These are phyloP conservation scores for Xylariales sp. DNA, from an alignment of 2,329 filamentous ascomycete genomes.

Conservation along the genomic window DNA sequence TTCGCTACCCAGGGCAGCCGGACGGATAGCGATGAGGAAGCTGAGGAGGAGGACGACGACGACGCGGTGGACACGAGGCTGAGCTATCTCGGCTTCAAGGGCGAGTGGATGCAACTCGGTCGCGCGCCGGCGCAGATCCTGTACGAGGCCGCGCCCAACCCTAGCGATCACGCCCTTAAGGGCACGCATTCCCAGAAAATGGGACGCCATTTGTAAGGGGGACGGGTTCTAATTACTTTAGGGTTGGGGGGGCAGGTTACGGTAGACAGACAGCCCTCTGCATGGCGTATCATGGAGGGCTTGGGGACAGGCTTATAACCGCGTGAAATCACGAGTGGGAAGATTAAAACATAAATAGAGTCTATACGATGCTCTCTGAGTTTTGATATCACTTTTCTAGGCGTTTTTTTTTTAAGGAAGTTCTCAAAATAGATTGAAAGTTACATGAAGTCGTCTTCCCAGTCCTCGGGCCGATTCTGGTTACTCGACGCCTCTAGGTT, in stretches of 20 bases:
- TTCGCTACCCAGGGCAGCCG: constrained; percentile 63
- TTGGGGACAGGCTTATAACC: too few species aligned
- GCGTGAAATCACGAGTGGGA: not conserved
- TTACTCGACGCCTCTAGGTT: constrained; percentile 83
- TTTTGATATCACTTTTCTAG: too few species aligned
- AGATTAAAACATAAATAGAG: too few species aligned
- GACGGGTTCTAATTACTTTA: not conserved
- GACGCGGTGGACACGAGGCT: constrained; percentile 74
- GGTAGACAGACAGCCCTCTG: not conserved
- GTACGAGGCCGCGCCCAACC: constrained; percentile 95
- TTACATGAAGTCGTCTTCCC: constrained; percentile 94
- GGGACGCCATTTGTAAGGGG: constrained; percentile 49
- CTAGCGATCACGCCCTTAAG: constrained; percentile 81
- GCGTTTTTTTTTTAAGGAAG: too few species aligned
- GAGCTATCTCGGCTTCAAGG: constrained; percentile 90
- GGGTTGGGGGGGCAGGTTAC: too few species aligned
- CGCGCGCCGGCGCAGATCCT: constrained; percentile 85
- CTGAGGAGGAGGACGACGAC: constrained; percentile 55
- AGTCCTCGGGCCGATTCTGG: constrained; percentile 80
- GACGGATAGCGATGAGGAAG: not conserved
- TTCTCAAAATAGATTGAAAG: not conserved
- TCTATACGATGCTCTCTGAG: too few species aligned
- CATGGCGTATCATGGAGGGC: too few species aligned
- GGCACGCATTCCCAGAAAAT: constrained; percentile 66
- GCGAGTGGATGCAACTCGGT: constrained; percentile 90